A percentile compares a stretch with the other conserved stretches of the same genome.
phyloP scores from a whole-genome alignment of 2,329 filamentous ascomycete genomes.

The Hymenoscyphus repandus region DNA sequence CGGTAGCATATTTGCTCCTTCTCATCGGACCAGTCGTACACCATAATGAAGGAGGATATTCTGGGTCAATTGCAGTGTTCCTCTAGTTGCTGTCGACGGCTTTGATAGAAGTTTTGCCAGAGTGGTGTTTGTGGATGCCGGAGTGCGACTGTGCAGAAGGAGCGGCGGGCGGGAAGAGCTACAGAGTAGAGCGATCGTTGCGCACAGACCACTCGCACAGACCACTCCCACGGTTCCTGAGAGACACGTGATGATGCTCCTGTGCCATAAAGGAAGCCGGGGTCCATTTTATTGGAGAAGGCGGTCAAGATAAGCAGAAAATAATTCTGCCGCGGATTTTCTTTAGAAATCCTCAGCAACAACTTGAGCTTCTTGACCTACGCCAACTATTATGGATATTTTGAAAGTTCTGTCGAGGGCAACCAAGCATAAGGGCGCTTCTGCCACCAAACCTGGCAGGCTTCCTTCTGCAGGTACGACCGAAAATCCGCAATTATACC shows the following conservation, averaged over 20 bases:
- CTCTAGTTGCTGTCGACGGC: not conserved
- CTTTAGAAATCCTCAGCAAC: too few relatives aligned
- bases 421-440: conserved; percentile 46
- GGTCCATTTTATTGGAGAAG: too few relatives aligned
- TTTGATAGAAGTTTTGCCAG: too few relatives aligned
- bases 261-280: too few relatives aligned
- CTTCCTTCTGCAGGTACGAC: conserved; percentile 61
- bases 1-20: conserved; percentile 61
- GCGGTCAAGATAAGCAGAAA: too few relatives aligned
- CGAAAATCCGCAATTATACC: conserved; percentile 65
- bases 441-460: conserved; percentile 35
- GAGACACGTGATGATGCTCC: too few relatives aligned
- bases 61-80: not conserved
- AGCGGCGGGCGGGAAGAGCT: not conserved
- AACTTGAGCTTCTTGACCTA: too few relatives aligned
- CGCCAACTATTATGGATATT: conserved; percentile 46
- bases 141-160: not conserved
- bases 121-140: too few relatives aligned
- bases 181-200: too few relatives aligned
- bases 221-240: too few relatives aligned
- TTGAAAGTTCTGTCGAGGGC: conserved; percentile 68
- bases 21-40: conserved; percentile 59
- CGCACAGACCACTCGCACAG: too few relatives aligned
- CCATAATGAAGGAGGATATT: conserved; percentile 24
- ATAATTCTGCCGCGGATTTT: too few relatives aligned